Base-by-base conservation (phyloP, 148 eudicot genomes). In the Diospyros lotus region DNA sequence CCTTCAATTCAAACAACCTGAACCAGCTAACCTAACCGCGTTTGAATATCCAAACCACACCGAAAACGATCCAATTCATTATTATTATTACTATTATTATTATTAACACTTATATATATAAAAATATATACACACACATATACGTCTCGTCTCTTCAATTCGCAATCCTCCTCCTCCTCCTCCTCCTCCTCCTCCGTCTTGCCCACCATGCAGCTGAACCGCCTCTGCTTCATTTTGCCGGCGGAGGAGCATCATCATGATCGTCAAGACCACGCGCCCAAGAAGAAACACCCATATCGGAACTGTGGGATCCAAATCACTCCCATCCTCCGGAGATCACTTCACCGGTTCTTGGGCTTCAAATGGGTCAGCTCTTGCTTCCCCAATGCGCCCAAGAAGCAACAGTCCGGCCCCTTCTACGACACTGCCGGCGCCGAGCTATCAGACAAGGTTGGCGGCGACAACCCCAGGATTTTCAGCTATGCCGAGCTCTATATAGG, bases 401-500 rank as follows among this genome's bases (percentile, higher is more conserved):
- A 46, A 10, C n/a, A 5, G 41, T 63, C 80, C 2, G 72, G 75
- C 12, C 14, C 69, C 0, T 93, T 82, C 68, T 86, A 84, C 18
- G 99, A 95, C 71, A 88, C 89, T 9, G 85, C 87, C 5, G 99
- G 99, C 3, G 83, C 90, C 4, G 88, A 83, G 14, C 53, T 92
- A 7, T 52, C 69, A 1, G 76, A 64, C 68, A 83, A 86, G 75
- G 75, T 76, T 38, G 88, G 84, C 0, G 74, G 73, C 28, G 76
- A 76, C 72, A 90, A 81, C 67, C 97, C 99, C 0, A 88, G 91
- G 78, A 87, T 89, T 3, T 95, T 90, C 77, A 88, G 93, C 77
- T 95, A 89, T 38, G 81, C 99, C 0, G 99, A 95, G 90, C 93
- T 95, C 3, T 95, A 89, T 52, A 84, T 95, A 13, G 99, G 96